phyloP scores from a whole-genome alignment of 2,329 filamentous ascomycete species.

The Alternaria arbusti region DNA sequence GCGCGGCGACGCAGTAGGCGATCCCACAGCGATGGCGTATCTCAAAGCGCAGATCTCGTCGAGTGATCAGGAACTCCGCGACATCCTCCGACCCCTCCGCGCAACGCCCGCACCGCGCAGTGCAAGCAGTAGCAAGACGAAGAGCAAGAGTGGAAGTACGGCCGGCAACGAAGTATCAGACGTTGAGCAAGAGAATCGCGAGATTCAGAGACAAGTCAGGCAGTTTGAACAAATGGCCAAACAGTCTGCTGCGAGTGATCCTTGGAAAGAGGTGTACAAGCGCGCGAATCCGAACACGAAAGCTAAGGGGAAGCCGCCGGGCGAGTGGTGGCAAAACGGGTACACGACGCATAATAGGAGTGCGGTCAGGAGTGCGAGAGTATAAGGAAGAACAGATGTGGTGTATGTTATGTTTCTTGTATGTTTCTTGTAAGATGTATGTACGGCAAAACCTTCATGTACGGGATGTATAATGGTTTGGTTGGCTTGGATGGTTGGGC shows the following conservation, averaged over 20 bases:
- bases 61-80: constrained; percentile 74
- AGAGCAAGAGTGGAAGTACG: background rate
- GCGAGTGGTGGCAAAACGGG: background rate
- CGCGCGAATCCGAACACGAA: background rate
- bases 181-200: constrained; percentile 11
- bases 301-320: background rate
- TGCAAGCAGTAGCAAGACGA: background rate
- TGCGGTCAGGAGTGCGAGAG: background rate
- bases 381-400: too few relatives aligned
- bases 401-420: background rate
- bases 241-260: constrained; percentile 22
- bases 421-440: background rate
- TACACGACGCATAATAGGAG: background rate
- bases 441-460: background rate
- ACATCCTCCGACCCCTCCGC: constrained; percentile 66
- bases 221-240: constrained; percentile 39
- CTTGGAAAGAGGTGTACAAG: constrained; percentile 27
- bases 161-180: constrained; percentile 4
- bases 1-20: background rate
- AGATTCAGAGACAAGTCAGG: constrained; percentile 15
- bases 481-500: background rate
- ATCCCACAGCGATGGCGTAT: constrained; percentile 60
- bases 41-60: constrained; percentile 84
- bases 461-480: background rate
- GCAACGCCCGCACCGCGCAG: constrained; percentile 3